Evolutionary conservation across 345 rosid species (phyloP), one percentile per base, ranked within the genome.

Genomic region (Bruguiera parviflora): DNA sequence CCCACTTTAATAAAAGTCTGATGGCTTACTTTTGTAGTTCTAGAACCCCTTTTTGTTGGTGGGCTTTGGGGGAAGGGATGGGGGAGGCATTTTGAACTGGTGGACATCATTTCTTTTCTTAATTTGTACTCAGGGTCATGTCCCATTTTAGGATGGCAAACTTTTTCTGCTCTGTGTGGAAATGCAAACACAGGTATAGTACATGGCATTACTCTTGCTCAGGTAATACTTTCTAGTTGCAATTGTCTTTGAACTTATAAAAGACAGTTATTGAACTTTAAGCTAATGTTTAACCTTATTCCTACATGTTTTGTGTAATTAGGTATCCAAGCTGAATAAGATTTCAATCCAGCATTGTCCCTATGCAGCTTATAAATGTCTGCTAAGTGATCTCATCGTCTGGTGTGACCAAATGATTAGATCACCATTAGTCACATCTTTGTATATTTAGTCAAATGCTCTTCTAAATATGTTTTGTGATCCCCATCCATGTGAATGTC

Each of bases 171-270:
- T 67, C 80, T 94, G 24, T 97, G 98, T 78, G 97, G 98, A 84
- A 94, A 94, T 83, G 92, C 98, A 62, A 94, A 94, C 78, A 94
- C 98, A 46, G 97, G 97, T 53, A 91, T 94, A 61, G 91, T 94
- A 70, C 91, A 97, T 84, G 91, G 91, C 75, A 89, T 94, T 56
- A 94, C 98, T 11, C 90, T 91, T 78, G 98, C 96, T 58, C 96
- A 87, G 87, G 98, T 94, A 82, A 25, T 70, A 68, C 35, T 75
- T 46, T 35, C 20, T 35, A 35, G 39, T 35, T 35, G 39, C 39
- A 6, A 35, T 7, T 35, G 39, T 35, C 39, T 35, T 35, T 35
- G 39, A 35, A 35, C 39, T n/a, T n/a, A 35, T 35, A 10, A 35
- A 35, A 35, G 39, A 1, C 9, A 35, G 39, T 35, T 6, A 7